Evolutionary conservation across 306 rosid genomes (phyloP), one percentile per base, ranked within the genome.

Genomic region (Argentina anserina): DNA sequence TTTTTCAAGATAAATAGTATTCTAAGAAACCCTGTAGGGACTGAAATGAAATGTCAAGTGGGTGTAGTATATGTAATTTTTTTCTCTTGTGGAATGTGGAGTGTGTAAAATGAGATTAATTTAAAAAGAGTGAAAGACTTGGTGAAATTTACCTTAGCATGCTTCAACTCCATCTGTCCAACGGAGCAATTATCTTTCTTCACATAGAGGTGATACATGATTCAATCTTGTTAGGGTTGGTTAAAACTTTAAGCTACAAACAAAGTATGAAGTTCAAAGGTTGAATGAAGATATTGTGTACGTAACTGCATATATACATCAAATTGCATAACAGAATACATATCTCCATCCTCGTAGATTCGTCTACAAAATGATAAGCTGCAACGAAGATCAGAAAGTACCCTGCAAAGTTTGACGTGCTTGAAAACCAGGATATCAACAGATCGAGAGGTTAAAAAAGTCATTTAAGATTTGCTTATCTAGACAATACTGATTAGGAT

Each of bases 81-180:
- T 53, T 74, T 75, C 25, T 28, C 67, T 50, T 66, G 72, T 28
- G 31, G 29, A 58, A 25, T 41, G 80, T 78, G 31, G 29, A 58
- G 29, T 41, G 80, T 78, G 86, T 49, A 23, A 18, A 68, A 53
- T 25, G 46, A 68, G 34, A 40, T 25, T 50, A n/a, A n/a, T n/a
- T n/a, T n/a, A n/a, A n/a, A n/a, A n/a, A n/a, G n/a, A n/a, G n/a
- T 9, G 3, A 23, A 13, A 23, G 58, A 31, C 12, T 49, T 5
- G 2, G 2, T 73, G 26, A 53, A 64, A n/a, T 55, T 62, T 43
- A 14, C 47, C 47, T 12, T 13, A 43, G 47, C 4, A 43, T 3
- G 47, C 46, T 2, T 14, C 15, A 41, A 10, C 15, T 43, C 47
- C 47, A 43, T 43, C 47, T 43, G 45, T 11, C 41, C 45, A 9